Evolutionary conservation across 768 basidiomycete genomes (phyloP), one percentile per base, ranked within the genome.

Genomic region (Tubosaeta brunneosetosa): DNA sequence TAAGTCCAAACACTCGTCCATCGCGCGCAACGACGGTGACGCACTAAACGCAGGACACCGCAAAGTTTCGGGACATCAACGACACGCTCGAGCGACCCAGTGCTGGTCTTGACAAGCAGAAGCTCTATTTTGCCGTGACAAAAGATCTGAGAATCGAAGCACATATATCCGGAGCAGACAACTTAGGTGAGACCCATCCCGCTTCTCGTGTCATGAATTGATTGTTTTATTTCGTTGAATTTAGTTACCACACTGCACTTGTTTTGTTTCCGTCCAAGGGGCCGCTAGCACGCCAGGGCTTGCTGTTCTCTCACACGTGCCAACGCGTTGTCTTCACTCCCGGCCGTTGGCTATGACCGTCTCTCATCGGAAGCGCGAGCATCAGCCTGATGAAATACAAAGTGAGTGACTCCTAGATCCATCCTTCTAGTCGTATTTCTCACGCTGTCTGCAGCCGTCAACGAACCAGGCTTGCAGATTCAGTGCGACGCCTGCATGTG

Each of bases 401-500:
- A 77, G 83, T 83, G 70, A 61, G 78, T 67, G 42, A 42, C 51
- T 47, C 19, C n/a, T 9, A 40, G 17, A 40, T 9, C 29, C 41
- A 9, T 44, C 33, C 34, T 42, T 46, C 55, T 26, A 3, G 37
- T 17, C 17, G 10, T 47, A n/a, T 52, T 70, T 69, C 69, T 66
- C 66, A 67, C 64, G 64, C 13, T 63, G 62, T 71, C 50, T 55
- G 27, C 59, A 88, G 85, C 83, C 58, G 81, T 89, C 49, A 88
- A 82, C 62, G 90, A 92, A 58, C 89, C 90, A 14, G 91, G 88
- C 53, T 75, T 87, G 33, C 85, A 90, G 64, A 88, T 89, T 59
- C 79, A 85, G 58, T 94, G 92, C 74, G 92, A 94, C 67, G 71
- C 82, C 13, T 95, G 94, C 70, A 74, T 74, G 56, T 81, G 84